Evolutionary conservation across 1,284 basidiomycete species (phyloP), one percentile per base, ranked within the genome.

Genomic region (Grifola frondosa): DNA sequence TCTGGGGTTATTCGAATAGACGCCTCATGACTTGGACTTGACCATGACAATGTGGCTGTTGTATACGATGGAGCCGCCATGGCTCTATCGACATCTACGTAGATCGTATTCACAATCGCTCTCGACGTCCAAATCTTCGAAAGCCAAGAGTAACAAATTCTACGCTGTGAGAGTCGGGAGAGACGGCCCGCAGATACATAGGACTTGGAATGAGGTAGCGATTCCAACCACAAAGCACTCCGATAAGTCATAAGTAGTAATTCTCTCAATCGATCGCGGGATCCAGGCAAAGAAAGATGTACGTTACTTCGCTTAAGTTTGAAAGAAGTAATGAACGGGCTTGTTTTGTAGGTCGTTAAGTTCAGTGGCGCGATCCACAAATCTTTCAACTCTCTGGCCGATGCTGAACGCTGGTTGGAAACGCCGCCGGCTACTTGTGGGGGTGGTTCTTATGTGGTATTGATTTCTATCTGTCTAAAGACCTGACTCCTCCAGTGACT

Each of bases 161-260:
- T 84, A 82, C 37, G 81, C 81, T 3, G 80, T 83, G 2, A 64
- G 67, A 28, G 60, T 70, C 22, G 81, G 81, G 3, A 63, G 75
- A 17, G 63, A 73, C 44, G 80, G 78, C 2, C 71, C 75, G 0
- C 67, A 65, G 32, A 73, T 84, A 20, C 83, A 80, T 36, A 53
- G 57, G 1, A 69, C 65, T 19, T 84, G 81, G 81, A 67, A 73
- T 24, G 73, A 81, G 64, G 81, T 77, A 44, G n/a, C 31, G 51
- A 15, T 26, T 19, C 16, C n/a, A 11, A 15, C 13, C 8, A 17
- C 12, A 46, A 63, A 54, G 22, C 12, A 30, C 31, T 24, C n/a
- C 25, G 3, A 6, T 26, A 4, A 13, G 10, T 21, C 11, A 5
- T 28, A 9, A 2, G 7, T 9, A 20, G 19, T 19, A 30, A 17